These are phyloP conservation scores for Entomortierella chlamydospora DNA, from an alignment of 192 early-diverging fungal species.

Conservation along the genomic window DNA sequence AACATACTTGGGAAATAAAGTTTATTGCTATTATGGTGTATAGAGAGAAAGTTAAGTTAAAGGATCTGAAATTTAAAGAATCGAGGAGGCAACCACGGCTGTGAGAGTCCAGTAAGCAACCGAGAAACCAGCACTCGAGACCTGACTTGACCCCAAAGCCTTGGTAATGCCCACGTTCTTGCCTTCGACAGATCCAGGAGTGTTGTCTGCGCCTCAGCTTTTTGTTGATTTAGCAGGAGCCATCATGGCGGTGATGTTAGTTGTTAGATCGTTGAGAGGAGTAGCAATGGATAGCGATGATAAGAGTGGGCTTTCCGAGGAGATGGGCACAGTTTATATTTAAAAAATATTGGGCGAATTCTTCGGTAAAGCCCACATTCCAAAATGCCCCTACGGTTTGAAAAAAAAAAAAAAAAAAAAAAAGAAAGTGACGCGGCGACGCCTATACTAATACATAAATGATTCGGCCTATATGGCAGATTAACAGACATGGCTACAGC, in stretches of 20 bases:
- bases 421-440: too few species aligned
- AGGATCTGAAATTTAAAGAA: too few species aligned
- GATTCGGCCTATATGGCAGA: too few species aligned
- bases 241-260: neutral
- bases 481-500: too few species aligned
- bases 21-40: too few species aligned
- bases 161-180: neutral
- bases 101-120: constrained; percentile 27
- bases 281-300: neutral
- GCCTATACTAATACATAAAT: too few species aligned
- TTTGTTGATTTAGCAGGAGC: constrained; percentile 1
- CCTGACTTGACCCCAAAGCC: neutral
- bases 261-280: neutral
- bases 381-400: neutral
- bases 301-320: too few species aligned
- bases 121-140: constrained; percentile 7
- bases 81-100: constrained; percentile 7
- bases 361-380: neutral
- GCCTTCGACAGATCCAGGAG: neutral
- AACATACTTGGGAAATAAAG: neutral
- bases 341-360: too few species aligned
- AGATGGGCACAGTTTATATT: too few species aligned
- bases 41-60: too few species aligned
- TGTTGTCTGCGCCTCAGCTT: neutral
- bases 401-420: too few species aligned